Percentiles rank a stretch among this genome's conserved stretches.
Conservation (phyloP, 2,329 filamentous ascomycete species). For the Colletotrichum sp. region DNA sequence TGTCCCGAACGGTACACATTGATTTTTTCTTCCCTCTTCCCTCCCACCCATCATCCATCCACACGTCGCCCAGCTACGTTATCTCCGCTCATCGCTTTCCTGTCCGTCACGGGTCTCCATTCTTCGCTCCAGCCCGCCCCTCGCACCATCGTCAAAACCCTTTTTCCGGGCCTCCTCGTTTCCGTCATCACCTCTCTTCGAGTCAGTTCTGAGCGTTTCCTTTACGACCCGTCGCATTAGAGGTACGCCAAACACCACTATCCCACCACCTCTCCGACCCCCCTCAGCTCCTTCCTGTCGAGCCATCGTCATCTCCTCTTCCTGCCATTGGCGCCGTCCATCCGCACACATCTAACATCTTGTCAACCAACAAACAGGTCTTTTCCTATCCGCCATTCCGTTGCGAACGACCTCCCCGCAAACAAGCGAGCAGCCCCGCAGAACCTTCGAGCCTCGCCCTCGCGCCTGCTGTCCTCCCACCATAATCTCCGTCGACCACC, state of each 20-base stretch:
- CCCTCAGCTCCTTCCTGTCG: neutral
- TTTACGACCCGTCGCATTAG: constrained; percentile 2
- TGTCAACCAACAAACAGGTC: neutral
- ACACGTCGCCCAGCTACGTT: constrained; percentile 5
- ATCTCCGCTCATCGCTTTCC: constrained; percentile 17
- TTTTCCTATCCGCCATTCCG: neutral
- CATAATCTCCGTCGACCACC: neutral
- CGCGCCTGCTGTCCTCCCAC: neutral
- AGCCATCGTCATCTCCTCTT: neutral
- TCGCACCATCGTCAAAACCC: constrained; percentile 20
- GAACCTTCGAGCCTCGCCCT: constrained; percentile 14
- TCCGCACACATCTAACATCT: constrained; percentile 3
- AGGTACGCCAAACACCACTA: neutral
- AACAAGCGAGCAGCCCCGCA: constrained; percentile 10
- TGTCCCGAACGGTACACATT: constrained; percentile 16
- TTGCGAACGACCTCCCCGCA: neutral
- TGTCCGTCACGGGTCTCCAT: constrained; percentile 17
- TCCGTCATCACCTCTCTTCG: constrained; percentile 6
- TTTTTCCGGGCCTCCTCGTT: constrained; percentile 10
- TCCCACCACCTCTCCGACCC: neutral
- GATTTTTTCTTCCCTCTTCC: constrained; percentile 10
- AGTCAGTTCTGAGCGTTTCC: constrained; percentile 13
- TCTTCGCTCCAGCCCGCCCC: constrained; percentile 2
- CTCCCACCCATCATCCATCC: constrained; percentile 13
- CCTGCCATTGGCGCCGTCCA: neutral